Percentiles rank a stretch among this genome's conserved stretches.
These are phyloP conservation scores for Auriscalpium orientale DNA, from an alignment of 768 basidiomycete genomes.

Conservation along the genomic window DNA sequence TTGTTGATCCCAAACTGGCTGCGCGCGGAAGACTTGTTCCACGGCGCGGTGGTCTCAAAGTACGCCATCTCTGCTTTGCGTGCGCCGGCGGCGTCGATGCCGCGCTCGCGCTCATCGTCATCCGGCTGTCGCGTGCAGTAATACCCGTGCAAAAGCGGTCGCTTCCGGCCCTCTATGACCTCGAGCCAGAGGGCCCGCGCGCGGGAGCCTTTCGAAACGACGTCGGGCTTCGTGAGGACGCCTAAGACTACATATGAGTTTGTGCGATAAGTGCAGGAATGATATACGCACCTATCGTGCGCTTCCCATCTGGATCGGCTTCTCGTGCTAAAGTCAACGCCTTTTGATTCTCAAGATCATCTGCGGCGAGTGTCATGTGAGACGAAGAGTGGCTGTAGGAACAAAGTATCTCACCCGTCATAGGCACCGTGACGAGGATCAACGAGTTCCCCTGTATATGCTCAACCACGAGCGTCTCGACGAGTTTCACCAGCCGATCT, in stretches of 20 bases:
- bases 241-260: constrained; percentile 16
- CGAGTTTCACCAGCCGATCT: constrained; percentile 35
- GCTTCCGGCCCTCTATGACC: constrained; percentile 30
- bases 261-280: not conserved
- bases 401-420: constrained; percentile 35
- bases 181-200: constrained; percentile 31
- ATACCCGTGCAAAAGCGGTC: constrained; percentile 34
- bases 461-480: constrained; percentile 42
- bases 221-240: constrained; percentile 48
- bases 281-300: constrained; percentile 39
- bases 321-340: constrained; percentile 40
- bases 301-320: constrained; percentile 37
- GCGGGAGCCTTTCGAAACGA: constrained; percentile 26
- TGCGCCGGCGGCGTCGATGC: constrained; percentile 25
- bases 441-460: constrained; percentile 39
- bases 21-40: constrained; percentile 22
- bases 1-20: constrained; percentile 30
- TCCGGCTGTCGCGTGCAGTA: constrained; percentile 36
- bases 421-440: constrained; percentile 45
- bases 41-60: constrained; percentile 30
- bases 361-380: constrained; percentile 20
- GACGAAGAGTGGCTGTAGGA: not conserved
- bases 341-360: constrained; percentile 53
- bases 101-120: constrained; percentile 26
- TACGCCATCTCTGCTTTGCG: constrained; percentile 29